Percentiles rank a stretch among this genome's conserved stretches.
These are phyloP conservation scores for Pythium brachiatum DNA, from an alignment of 352 stramenopile genomes.

Conservation along the genomic window DNA sequence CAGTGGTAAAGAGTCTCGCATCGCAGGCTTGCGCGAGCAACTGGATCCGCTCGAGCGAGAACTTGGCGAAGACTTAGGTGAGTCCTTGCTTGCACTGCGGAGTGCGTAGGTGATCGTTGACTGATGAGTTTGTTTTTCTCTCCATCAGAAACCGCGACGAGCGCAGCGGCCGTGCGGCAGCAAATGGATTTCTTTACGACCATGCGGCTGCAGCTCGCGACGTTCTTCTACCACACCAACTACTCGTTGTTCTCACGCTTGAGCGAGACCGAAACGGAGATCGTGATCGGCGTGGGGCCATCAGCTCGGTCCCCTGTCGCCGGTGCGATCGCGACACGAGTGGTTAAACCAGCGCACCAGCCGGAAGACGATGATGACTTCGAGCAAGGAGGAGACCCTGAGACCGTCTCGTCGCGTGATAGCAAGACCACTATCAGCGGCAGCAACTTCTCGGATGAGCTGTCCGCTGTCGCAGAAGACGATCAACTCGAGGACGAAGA, in stretches of 20 bases:
- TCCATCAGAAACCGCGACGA: slow-evolving; percentile 39
- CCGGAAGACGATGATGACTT: slow-evolving; percentile 1
- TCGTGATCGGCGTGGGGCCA: slow-evolving; percentile 36
- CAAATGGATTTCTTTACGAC: slow-evolving; percentile 55
- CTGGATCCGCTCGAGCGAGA: slow-evolving; percentile 37
- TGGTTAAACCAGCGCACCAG: not conserved
- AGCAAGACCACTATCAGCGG: slow-evolving; percentile 18
- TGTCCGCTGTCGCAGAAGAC: not conserved
- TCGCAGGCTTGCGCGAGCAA: slow-evolving; percentile 41
- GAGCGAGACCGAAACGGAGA: slow-evolving; percentile 48
- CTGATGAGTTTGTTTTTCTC: not conserved
- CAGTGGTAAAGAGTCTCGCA: slow-evolving; percentile 23
- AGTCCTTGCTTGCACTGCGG: not conserved
- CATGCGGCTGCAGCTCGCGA: slow-evolving; percentile 67
- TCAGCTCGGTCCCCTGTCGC: slow-evolving; percentile 14
- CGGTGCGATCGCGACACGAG: slow-evolving; percentile 1
- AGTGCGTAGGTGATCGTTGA: not conserved
- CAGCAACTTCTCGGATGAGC: slow-evolving; percentile 7
- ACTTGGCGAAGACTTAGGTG: slow-evolving; percentile 45
- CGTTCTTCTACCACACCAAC: slow-evolving; percentile 73
- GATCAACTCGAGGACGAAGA: slow-evolving; percentile 4
- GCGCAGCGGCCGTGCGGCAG: slow-evolving; percentile 30
- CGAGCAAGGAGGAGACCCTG: not conserved
- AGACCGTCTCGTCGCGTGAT: slow-evolving; percentile 1
- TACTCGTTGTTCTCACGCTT: slow-evolving; percentile 50